A percentile compares a stretch with the other conserved stretches of the same genome.
These are phyloP conservation scores for Aspergillus calidoustus DNA, from an alignment of 2,329 filamentous ascomycete species.

Conservation along the genomic window DNA sequence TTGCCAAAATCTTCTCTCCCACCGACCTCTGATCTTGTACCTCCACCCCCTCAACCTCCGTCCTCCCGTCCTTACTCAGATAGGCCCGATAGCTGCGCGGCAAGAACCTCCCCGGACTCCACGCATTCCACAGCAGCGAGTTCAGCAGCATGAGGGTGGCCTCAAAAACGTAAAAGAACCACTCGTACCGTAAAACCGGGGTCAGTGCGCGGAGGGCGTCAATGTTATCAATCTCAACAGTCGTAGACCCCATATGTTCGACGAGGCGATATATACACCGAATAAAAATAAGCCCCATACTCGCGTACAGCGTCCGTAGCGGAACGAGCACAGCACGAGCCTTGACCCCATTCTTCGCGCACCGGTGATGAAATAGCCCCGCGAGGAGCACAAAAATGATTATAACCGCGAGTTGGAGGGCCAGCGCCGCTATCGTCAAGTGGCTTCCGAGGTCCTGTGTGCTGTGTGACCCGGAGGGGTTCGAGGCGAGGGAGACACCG, in stretches of 20 bases:
- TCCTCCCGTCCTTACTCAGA: background rate
- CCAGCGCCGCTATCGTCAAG: conserved; percentile 56
- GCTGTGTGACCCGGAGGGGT: conserved; percentile 51
- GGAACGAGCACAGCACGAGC: conserved; percentile 21
- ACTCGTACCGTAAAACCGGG: conserved; percentile 60
- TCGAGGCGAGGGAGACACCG: conserved; percentile 48
- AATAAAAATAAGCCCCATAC: conserved; percentile 53
- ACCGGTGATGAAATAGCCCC: conserved; percentile 23
- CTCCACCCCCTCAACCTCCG: background rate
- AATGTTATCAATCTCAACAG: conserved; percentile 41
- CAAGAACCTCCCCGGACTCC: conserved; percentile 58
- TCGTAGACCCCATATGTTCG: conserved; percentile 58
- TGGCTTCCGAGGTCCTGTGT: conserved; percentile 41
- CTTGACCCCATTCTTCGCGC: background rate
- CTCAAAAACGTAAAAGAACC: conserved; percentile 65
- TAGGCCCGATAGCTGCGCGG: conserved; percentile 37
- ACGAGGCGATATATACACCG: conserved; percentile 61
- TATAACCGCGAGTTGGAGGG: conserved; percentile 27
- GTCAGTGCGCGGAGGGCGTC: conserved; percentile 39
- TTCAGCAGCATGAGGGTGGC: conserved; percentile 59
- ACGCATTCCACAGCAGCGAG: conserved; percentile 54
- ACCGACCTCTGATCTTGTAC: background rate
- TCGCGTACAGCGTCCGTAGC: conserved; percentile 57
- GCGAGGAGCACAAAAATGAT: conserved; percentile 23
- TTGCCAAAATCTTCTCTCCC: background rate